Conservation (phyloP, 2,329 filamentous ascomycete species). For the Colletotrichum lindemuthianum region DNA sequence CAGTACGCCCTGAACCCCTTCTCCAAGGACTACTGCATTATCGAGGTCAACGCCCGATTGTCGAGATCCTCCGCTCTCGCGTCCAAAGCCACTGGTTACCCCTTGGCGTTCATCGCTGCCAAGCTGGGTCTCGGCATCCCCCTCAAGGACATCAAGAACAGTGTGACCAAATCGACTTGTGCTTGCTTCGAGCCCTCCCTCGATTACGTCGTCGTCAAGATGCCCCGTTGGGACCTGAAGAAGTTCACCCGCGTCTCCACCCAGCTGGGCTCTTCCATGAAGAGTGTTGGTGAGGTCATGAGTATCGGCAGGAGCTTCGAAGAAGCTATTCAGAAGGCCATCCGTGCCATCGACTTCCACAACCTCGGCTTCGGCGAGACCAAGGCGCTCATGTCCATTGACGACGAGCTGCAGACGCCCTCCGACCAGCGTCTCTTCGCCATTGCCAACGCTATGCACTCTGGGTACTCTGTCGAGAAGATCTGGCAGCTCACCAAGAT, state of each 20-base stretch:
- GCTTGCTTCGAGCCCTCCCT: constrained; percentile 98
- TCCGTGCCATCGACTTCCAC: constrained; percentile 92
- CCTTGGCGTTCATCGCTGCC: constrained; percentile 93
- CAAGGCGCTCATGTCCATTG: constrained; percentile 91
- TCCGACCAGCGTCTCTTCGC: constrained; percentile 98
- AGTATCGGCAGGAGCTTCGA: constrained; percentile 96
- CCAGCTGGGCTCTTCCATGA: constrained; percentile 97
- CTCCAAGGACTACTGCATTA: constrained; percentile 97
- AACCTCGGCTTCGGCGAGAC: constrained; percentile 96
- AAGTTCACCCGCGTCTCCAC: constrained; percentile 98
- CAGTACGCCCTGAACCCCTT: constrained; percentile 97
- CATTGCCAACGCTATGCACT: constrained; percentile 96
- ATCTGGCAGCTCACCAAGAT: constrained; percentile 99
- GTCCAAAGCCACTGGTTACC: constrained; percentile 97
- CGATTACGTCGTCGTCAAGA: constrained; percentile 98
- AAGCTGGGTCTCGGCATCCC: constrained; percentile 96
- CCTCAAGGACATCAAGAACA: constrained; percentile 95
- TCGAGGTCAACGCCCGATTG: constrained; percentile 96
- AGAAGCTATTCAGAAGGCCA: constrained; percentile 98
- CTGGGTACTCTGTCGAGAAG: constrained; percentile 93
- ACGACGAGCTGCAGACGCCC: constrained; percentile 94
- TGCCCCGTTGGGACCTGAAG: constrained; percentile 98
- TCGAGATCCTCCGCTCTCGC: constrained; percentile 95
- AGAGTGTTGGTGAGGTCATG: constrained; percentile 99
- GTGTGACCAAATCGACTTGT: constrained; percentile 93